Evolutionary conservation across 2,329 filamentous ascomycete species (phyloP).

Genomic region (Rutstroemia sp.): DNA sequence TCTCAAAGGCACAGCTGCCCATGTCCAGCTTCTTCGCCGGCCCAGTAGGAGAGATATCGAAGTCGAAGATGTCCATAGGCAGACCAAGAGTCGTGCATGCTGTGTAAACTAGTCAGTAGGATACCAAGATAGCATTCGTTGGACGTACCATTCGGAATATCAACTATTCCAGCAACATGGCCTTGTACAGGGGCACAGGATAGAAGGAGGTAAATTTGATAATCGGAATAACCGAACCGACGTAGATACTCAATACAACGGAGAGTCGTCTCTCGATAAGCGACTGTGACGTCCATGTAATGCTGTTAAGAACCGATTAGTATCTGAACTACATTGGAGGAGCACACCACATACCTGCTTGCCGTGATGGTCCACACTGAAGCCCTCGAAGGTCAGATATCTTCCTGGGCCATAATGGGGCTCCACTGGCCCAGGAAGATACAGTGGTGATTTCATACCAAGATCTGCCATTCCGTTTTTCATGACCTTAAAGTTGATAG

Average conservation of each 20-base stretch:
- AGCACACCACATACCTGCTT: conserved; percentile 64
- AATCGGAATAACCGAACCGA: conserved; percentile 61
- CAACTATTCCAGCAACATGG: conserved; percentile 81
- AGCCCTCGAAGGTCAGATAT: conserved; percentile 82
- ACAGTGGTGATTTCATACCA: conserved; percentile 76
- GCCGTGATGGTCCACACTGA: conserved; percentile 79
- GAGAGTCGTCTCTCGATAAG: conserved; percentile 33
- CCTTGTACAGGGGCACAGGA: conserved; percentile 84
- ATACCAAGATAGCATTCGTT: neutral
- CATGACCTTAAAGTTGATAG: conserved; percentile 82
- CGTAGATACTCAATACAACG: conserved; percentile 72
- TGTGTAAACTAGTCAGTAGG: conserved; percentile 8
- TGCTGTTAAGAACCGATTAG: conserved; percentile 13
- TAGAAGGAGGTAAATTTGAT: conserved; percentile 80
- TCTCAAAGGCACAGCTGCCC: conserved; percentile 62
- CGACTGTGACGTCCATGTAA: conserved; percentile 23
- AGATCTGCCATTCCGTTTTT: conserved; percentile 70
- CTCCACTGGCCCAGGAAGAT: conserved; percentile 79
- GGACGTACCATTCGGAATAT: conserved; percentile 62
- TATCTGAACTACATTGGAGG: conserved; percentile 31
- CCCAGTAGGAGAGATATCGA: conserved; percentile 68
- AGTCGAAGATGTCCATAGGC: conserved; percentile 92
- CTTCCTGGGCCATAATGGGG: conserved; percentile 78
- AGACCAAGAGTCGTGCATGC: conserved; percentile 83
- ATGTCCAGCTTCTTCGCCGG: conserved; percentile 56